Evolutionary conservation across 1,284 basidiomycete genomes (phyloP).

Genomic region (Phellopilus nigrolimitatus): DNA sequence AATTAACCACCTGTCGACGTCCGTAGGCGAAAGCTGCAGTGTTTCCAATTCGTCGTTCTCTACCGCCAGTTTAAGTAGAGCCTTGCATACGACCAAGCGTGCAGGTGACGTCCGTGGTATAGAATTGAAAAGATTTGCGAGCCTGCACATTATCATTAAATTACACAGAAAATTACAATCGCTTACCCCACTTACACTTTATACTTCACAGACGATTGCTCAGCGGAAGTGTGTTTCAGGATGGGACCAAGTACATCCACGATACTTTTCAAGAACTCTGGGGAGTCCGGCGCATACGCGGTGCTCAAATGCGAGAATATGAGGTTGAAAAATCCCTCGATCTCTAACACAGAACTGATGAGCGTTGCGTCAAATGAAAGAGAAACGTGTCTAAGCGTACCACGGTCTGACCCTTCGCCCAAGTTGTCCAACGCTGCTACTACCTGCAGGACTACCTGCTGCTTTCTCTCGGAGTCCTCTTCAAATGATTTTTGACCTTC

Average conservation of each 20-base stretch:
- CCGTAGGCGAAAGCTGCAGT: conserved; percentile 57
- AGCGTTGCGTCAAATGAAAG: neutral
- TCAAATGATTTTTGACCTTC: conserved; percentile 51
- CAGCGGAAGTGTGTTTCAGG: conserved; percentile 39
- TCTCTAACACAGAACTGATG: conserved; percentile 43
- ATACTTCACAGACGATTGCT: conserved; percentile 56
- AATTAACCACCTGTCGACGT: conserved; percentile 69
- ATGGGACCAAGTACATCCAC: conserved; percentile 51
- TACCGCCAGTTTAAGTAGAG: conserved; percentile 63
- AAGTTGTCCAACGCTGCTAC: conserved; percentile 58
- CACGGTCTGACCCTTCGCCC: conserved; percentile 72
- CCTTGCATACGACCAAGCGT: conserved; percentile 60
- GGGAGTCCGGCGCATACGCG: conserved; percentile 48
- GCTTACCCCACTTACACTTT: conserved; percentile 49
- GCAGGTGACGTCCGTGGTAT: conserved; percentile 66
- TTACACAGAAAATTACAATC: conserved; percentile 1
- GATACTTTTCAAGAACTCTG: conserved; percentile 50
- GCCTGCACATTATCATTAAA: conserved; percentile 45
- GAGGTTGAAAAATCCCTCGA: conserved; percentile 85
- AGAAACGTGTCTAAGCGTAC: conserved; percentile 34
- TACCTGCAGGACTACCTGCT: conserved; percentile 53
- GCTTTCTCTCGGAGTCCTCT: conserved; percentile 48
- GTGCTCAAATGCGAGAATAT: conserved; percentile 65
- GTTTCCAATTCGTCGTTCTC: conserved; percentile 66
- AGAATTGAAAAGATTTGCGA: conserved; percentile 87